Conservation (phyloP, 495 filamentous ascomycete species). For the Neurospora sp. region DNA sequence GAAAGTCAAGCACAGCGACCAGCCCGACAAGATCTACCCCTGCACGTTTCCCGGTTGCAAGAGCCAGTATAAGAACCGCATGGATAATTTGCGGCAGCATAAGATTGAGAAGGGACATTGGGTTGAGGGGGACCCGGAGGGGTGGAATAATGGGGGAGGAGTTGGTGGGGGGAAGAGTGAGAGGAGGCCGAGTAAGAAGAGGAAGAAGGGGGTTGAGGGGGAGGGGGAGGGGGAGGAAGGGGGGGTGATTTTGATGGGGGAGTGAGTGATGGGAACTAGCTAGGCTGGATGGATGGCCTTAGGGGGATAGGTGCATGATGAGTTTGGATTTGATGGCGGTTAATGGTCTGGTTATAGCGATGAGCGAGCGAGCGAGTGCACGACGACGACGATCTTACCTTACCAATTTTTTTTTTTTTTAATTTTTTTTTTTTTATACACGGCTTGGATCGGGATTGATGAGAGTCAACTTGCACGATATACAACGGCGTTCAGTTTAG, state of each 20-base stretch:
- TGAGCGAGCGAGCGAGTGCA: background rate
- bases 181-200: slow-evolving; percentile 34
- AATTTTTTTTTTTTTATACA: background rate
- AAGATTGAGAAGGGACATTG: slow-evolving; percentile 41
- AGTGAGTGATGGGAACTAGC: background rate
- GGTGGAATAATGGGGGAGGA: background rate
- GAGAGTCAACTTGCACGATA: background rate
- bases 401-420: background rate
- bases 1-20: slow-evolving; percentile 36
- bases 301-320: background rate
- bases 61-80: slow-evolving; percentile 40
- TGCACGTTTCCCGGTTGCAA: slow-evolving; percentile 37
- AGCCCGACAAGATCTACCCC: slow-evolving; percentile 34
- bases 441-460: background rate
- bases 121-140: slow-evolving; percentile 23
- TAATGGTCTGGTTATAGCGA: background rate
- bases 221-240: slow-evolving; percentile 2
- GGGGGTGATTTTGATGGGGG: background rate
- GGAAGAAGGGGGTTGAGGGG: slow-evolving; percentile 16
- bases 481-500: background rate
- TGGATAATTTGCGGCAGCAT: slow-evolving; percentile 40
- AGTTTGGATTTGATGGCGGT: background rate
- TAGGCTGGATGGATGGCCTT: background rate
- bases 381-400: background rate
- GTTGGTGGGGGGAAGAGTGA: background rate